Conservation (phyloP, 2,329 filamentous ascomycete genomes). For the Beauveria sp. region DNA sequence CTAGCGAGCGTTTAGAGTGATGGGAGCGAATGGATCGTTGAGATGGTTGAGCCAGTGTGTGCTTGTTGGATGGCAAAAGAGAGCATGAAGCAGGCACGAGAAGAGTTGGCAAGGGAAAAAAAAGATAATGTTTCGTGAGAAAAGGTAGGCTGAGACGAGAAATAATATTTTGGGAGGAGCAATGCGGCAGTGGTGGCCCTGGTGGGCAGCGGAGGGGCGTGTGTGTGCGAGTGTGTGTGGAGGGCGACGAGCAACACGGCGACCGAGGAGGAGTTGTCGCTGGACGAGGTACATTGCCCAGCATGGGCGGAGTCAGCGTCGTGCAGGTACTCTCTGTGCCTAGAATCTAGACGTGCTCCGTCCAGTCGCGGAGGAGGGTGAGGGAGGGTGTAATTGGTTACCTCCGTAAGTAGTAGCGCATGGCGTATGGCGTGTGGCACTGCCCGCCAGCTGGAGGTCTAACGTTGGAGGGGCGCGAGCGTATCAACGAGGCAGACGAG, state of each 20-base stretch:
- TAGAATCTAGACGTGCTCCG: not conserved
- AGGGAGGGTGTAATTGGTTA: not conserved
- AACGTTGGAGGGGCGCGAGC: constrained; percentile 2
- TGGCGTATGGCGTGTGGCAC: constrained; percentile 9
- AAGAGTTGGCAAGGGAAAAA: constrained; percentile 5
- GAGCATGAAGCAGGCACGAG: constrained; percentile 6
- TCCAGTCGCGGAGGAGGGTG: not conserved
- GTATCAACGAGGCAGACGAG: not conserved
- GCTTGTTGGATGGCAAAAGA: not conserved
- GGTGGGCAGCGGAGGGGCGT: constrained; percentile 16
- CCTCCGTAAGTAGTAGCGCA: constrained; percentile 3
- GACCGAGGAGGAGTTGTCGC: constrained; percentile 9
- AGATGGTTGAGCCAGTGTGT: not conserved
- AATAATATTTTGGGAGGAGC: constrained; percentile 33
- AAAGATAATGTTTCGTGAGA: constrained; percentile 13
- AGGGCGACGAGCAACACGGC: constrained; percentile 15
- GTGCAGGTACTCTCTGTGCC: not conserved
- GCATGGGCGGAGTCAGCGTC: too few species aligned
- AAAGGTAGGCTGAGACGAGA: constrained; percentile 22
- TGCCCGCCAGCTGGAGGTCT: not conserved
- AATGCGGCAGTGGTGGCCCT: constrained; percentile 17
- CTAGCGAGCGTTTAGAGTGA: constrained; percentile 4
- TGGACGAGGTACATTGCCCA: constrained; percentile 7
- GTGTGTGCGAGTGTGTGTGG: constrained; percentile 10
- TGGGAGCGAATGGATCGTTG: not conserved